phyloP scores from a whole-genome alignment of 1,284 basidiomycete species.

The Clitocybe nebularis region DNA sequence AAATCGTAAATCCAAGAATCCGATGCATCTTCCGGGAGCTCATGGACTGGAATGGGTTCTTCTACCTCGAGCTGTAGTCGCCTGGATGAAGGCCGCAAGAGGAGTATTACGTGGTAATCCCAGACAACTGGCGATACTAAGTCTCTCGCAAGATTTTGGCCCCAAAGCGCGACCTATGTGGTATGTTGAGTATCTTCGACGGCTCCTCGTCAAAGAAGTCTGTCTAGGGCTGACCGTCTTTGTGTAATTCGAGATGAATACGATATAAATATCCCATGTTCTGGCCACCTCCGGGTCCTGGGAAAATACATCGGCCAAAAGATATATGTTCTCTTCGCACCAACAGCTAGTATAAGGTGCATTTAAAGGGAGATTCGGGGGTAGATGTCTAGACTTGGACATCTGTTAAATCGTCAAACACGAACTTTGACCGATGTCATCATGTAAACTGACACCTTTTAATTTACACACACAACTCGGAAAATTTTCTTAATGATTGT shows the following conservation, averaged over 20 bases:
- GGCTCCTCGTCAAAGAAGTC: not conserved
- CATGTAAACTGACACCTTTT: too few species aligned
- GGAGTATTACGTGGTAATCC: slow-evolving; percentile 74
- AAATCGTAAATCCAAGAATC: slow-evolving; percentile 62
- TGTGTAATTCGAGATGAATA: slow-evolving; percentile 64
- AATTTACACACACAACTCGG: too few species aligned
- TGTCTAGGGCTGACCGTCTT: slow-evolving; percentile 42
- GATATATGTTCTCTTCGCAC: slow-evolving; percentile 74
- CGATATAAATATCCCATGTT: slow-evolving; percentile 48
- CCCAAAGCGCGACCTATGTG: slow-evolving; percentile 60
- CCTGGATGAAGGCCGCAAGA: slow-evolving; percentile 34
- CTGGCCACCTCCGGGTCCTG: slow-evolving; percentile 22
- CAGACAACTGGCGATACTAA: slow-evolving; percentile 48
- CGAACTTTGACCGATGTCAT: too few species aligned
- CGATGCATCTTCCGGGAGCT: slow-evolving; percentile 9
- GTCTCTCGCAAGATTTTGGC: slow-evolving; percentile 44
- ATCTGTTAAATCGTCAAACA: too few species aligned
- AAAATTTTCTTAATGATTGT: too few species aligned
- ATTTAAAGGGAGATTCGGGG: slow-evolving; percentile 23
- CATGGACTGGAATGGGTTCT: not conserved
- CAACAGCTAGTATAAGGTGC: slow-evolving; percentile 31
- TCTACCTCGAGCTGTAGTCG: not conserved
- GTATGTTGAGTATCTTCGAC: not conserved
- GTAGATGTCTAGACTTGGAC: too few species aligned
- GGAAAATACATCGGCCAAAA: slow-evolving; percentile 46